phyloP scores from a whole-genome alignment of 2,329 filamentous ascomycete species.

The Coniochaeta sp. region DNA sequence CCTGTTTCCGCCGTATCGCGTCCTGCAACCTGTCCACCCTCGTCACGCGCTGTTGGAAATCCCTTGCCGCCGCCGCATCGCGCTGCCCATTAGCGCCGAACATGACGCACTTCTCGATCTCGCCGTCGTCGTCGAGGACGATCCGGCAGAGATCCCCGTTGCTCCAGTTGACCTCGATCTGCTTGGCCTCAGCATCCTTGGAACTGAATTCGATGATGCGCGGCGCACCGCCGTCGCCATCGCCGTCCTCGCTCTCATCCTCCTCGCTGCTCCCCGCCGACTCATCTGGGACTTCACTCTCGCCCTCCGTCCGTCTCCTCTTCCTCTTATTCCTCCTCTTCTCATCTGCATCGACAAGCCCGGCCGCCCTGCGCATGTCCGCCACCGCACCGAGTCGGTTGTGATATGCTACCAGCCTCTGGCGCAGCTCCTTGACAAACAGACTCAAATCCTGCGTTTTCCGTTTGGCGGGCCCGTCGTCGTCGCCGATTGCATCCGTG shows the following conservation, averaged over 20 bases:
- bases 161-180: conserved; percentile 59
- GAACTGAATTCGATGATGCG: conserved; percentile 41
- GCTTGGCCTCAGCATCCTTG: conserved; percentile 57
- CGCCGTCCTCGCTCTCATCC: conserved; percentile 22
- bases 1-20: not conserved
- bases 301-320: not conserved
- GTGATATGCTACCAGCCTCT: conserved; percentile 61
- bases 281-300: too few relatives aligned
- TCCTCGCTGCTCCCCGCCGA: too few relatives aligned
- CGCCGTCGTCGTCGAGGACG: conserved; percentile 55
- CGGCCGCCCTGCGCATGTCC: conserved; percentile 44
- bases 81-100: not conserved
- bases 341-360: conserved; percentile 28
- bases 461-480: conserved; percentile 13
- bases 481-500: conserved; percentile 10
- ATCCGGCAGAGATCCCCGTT: conserved; percentile 55
- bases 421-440: conserved; percentile 52
- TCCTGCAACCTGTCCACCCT: not conserved
- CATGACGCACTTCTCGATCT: conserved; percentile 39
- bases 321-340: conserved; percentile 22
- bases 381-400: conserved; percentile 54
- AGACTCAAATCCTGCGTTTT: conserved; percentile 48
- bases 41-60: not conserved
- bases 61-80: not conserved
- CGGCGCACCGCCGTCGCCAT: not conserved